Percentiles rank a stretch among this genome's conserved stretches.
Conservation (phyloP, 345 rosid genomes). For the Lumnitzera racemosa region DNA sequence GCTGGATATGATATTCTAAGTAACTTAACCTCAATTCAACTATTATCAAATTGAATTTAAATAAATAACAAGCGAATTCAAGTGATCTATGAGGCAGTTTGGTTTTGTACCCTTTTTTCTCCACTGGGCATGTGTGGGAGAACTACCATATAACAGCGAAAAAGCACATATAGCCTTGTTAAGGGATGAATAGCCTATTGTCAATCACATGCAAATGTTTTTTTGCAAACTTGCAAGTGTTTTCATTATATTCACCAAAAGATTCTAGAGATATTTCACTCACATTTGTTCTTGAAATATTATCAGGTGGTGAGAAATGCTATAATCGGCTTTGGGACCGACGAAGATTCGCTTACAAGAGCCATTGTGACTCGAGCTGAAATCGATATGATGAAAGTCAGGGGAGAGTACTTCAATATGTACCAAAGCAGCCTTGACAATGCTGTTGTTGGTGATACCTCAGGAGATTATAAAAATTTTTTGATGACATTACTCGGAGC, state of each 20-base stretch:
- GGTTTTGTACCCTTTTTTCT: too few relatives aligned
- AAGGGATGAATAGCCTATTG: too few relatives aligned
- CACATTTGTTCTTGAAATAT: slow-evolving; percentile 1
- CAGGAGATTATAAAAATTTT: slow-evolving; percentile 66
- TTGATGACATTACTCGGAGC: slow-evolving; percentile 67
- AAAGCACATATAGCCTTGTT: too few relatives aligned
- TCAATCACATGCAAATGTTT: not conserved
- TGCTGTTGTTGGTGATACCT: slow-evolving; percentile 62
- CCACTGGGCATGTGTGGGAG: too few relatives aligned
- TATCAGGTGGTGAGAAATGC: slow-evolving; percentile 51
- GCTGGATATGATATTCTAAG: too few relatives aligned
- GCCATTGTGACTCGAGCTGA: slow-evolving; percentile 75
- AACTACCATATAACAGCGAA: too few relatives aligned
- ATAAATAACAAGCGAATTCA: too few relatives aligned
- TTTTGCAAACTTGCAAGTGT: not conserved
- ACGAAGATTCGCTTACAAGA: slow-evolving; percentile 75
- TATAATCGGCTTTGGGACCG: slow-evolving; percentile 70
- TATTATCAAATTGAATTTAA: too few relatives aligned
- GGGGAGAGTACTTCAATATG: slow-evolving; percentile 50
- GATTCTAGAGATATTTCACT: too few relatives aligned
- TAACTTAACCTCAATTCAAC: too few relatives aligned
- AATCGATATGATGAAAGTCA: slow-evolving; percentile 57
- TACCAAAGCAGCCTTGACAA: slow-evolving; percentile 49
- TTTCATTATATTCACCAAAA: not conserved
- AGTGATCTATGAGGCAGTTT: too few relatives aligned